These are phyloP conservation scores for Hypoxylon lienhwacheense DNA, from an alignment of 495 filamentous ascomycete genomes.

Conservation along the genomic window DNA sequence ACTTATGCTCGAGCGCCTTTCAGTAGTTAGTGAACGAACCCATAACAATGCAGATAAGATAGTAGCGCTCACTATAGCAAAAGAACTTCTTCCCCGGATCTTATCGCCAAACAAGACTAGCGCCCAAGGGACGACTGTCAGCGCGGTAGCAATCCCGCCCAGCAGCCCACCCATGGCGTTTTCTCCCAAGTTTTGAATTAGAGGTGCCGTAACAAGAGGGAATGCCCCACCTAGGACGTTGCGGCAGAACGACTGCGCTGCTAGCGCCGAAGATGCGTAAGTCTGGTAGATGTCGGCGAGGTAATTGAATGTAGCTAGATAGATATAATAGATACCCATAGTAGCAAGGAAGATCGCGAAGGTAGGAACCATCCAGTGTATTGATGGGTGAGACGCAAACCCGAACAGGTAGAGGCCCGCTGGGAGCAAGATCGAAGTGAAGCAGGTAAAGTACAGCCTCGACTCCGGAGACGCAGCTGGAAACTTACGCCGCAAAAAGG, in stretches of 20 bases:
- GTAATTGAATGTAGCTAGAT: constrained; percentile 92
- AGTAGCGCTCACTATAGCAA: constrained; percentile 56
- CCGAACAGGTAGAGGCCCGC: constrained; percentile 73
- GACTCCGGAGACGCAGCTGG: constrained; percentile 67
- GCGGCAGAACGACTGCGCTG: constrained; percentile 80
- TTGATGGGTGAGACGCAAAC: constrained; percentile 67
- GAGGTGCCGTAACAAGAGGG: constrained; percentile 69
- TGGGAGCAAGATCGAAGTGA: constrained; percentile 66
- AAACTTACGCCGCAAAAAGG: constrained; percentile 43
- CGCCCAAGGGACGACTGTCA: constrained; percentile 85
- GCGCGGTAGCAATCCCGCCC: constrained; percentile 67
- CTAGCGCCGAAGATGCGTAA: constrained; percentile 83
- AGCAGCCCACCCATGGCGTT: constrained; percentile 74
- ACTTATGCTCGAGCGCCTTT: constrained; percentile 27
- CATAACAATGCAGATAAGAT: not conserved
- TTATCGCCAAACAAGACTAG: constrained; percentile 76
- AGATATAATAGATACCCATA: constrained; percentile 87
- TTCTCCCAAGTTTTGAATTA: constrained; percentile 74
- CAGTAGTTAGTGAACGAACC: not conserved
- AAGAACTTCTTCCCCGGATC: constrained; percentile 77
- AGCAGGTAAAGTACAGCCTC: constrained; percentile 80
- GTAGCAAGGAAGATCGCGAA: constrained; percentile 73
- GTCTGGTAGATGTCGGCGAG: constrained; percentile 87
- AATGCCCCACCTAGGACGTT: constrained; percentile 86
- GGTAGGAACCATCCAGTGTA: constrained; percentile 78